These are phyloP conservation scores for Plenodomus lindquistii DNA, from an alignment of 2,329 filamentous ascomycete genomes.

Conservation along the genomic window DNA sequence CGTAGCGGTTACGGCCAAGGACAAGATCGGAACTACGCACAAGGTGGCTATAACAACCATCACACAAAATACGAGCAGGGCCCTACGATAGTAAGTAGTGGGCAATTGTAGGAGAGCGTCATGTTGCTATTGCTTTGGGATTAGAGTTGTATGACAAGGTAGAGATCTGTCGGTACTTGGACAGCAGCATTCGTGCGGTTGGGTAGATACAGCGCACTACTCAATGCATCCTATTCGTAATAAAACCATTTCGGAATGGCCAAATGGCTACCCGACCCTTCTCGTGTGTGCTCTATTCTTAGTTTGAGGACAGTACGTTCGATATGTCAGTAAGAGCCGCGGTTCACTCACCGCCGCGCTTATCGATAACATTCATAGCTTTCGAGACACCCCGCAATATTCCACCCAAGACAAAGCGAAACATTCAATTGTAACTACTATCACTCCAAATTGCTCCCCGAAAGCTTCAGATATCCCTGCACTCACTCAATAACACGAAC, in stretches of 20 bases:
- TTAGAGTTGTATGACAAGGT: not conserved
- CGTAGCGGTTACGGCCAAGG: not conserved
- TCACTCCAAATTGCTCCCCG: not conserved
- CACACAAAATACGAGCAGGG: slow-evolving; percentile 10
- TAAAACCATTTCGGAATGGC: no score
- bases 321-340: no score
- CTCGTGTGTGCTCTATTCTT: no score
- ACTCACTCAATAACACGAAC: no score
- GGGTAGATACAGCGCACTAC: not conserved
- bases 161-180: not conserved
- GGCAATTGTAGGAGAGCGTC: not conserved
- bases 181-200: not conserved
- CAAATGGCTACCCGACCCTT: no score
- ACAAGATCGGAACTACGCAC: slow-evolving; percentile 9
- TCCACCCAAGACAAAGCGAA: not conserved
- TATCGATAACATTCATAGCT: not conserved
- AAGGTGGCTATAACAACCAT: slow-evolving; percentile 12
- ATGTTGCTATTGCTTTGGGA: not conserved
- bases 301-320: no score
- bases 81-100: slow-evolving; percentile 19
- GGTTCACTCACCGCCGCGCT: not conserved
- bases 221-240: no score
- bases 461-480: not conserved
- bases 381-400: not conserved
- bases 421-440: not conserved